Conservation (phyloP, 257 asterid species). For the Mitragyna speciosa region DNA sequence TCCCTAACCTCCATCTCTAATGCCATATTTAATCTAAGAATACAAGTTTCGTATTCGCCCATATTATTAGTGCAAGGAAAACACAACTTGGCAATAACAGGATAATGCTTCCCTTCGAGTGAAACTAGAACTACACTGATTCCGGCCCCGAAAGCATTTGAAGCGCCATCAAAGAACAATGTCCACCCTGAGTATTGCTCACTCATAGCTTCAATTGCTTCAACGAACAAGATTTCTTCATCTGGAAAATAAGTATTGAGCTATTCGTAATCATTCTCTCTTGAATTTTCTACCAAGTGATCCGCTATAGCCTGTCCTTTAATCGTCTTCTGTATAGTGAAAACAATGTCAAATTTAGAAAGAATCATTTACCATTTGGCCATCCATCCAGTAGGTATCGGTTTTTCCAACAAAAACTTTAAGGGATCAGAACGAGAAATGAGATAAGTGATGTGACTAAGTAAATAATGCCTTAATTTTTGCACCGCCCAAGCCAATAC, state of each 20-base stretch:
- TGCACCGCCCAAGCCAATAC: not conserved
- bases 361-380: not conserved
- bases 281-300: not conserved
- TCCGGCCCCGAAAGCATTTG: not conserved
- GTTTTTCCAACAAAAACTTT: no score
- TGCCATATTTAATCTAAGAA: not conserved
- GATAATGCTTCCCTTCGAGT: no score
- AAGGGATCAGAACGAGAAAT: no score
- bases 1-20: no score
- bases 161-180: not conserved
- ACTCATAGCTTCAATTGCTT: not conserved
- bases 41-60: not conserved
- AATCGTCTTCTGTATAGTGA: not conserved
- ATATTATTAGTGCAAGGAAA: not conserved
- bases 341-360: not conserved
- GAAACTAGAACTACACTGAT: no score
- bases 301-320: not conserved
- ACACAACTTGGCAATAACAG: no score
- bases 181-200: not conserved
- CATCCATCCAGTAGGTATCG: not conserved
- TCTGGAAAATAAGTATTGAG: not conserved
- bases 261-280: not conserved
- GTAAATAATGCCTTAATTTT: not conserved
- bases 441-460: not conserved
- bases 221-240: not conserved